Evolutionary conservation across 208 protist genomes (phyloP), one percentile per base, ranked within the genome.

Genomic region (Leishmania gerbilli): DNA sequence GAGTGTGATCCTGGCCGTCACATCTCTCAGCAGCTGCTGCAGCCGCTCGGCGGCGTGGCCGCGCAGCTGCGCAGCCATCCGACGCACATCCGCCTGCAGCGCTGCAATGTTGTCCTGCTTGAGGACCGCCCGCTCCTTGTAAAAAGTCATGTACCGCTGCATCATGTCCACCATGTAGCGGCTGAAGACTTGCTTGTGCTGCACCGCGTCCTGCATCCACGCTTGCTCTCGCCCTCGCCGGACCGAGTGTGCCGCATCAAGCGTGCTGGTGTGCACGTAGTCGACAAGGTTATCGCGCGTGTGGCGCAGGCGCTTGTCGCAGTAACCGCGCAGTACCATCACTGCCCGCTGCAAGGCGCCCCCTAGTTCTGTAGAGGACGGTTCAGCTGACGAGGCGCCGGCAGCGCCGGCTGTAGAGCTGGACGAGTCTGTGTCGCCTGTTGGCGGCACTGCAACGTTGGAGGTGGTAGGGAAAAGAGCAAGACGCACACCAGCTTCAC

Each of bases 231-330:
- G 90, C 1, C n/a, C 45, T 47, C 82, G 69, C 9, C 90, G 88
- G 45, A 90, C 81, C 31, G 82, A 76, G 74, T 91, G 85, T 2
- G 90, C 90, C 13, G 84, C 85, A n/a, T 86, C 81, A 8, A 86
- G 76, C 34, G 92, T 90, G 67, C 90, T 83, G 42, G 40, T 64
- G 84, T 93, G 92, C 62, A 95, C 79, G 74, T 88, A 87, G 51
- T 89, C 87, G 8, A 95, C 87, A 24, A 95, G 89, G n/a, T 77
- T 60, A 31, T 87, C 81, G 47, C 86, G 72, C 71, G 91, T 58
- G 60, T 79, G 78, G 31, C 55, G 40, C 19, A 93, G 76, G 31
- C 84, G 88, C 24, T 88, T 74, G 69, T 88, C 80, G 60, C 86
- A 84, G 77, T 93, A 92, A 31, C 79, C 82, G 17, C 82, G 76